Base-by-base conservation (phyloP, 139 green algal species). In the Gonium pectorale region DNA sequence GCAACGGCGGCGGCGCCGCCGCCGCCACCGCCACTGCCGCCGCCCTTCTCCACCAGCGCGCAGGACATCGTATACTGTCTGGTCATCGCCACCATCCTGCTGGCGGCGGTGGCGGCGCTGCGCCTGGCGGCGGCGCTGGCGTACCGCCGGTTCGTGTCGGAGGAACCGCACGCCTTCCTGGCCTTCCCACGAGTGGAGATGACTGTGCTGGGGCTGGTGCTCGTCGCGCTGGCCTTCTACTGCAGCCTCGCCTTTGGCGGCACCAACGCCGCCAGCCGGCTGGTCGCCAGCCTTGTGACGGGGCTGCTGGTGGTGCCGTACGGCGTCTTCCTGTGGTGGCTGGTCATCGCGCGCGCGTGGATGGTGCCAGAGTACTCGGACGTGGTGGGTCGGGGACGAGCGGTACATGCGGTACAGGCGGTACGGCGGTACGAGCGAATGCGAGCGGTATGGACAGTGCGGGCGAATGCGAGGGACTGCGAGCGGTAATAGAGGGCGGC, bases 211-310 rank as follows among this genome's bases (percentile, higher is more conserved):
- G 75, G 75, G 19, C 41, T 89, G 24, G 7, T 89, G 31, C 64
- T 89, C 2, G 54, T 89, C 5, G 75, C 84, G 31, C 43, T 89
- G 62, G 81, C 84, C 37, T 89, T 89, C 67, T 89, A 86, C 67
- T 22, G 67, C 1, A 44, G 51, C 51, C 41, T 89, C 19, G 35
- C 67, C 11, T 67, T 88, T 29, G 83, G 83, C 5, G 63, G 51
- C 38, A 44, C 72, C 3, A 1, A 2, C 19, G 31, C 49, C 0
- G 52, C 74, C 7, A 67, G 41, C 40, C 3, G 35, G 46, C 24
- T 46, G 51, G 68, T 27, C 52, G 59, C 33, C 64, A n/a, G 13
- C 33, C 5, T 66, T 1, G 49, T 89, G 6, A 15, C 86, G 27
- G 2, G 35, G 31, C 27, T 80, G 31, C 44, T 82, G 22, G 80